Evolutionary conservation across 1,284 basidiomycete species (phyloP).

Genomic region (Ceratobasidium sp.): DNA sequence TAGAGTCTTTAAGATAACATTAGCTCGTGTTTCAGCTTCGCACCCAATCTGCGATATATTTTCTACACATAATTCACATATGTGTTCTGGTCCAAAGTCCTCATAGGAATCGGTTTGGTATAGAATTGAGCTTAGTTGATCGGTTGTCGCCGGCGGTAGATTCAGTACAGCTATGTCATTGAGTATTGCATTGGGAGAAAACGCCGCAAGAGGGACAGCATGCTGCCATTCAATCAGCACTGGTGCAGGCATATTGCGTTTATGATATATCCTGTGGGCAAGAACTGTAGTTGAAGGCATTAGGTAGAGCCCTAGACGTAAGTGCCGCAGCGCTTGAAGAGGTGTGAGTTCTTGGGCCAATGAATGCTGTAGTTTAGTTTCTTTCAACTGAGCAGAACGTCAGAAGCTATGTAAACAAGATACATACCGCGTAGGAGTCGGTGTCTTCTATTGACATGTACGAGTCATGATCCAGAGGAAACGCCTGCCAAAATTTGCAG

Average conservation of each 20-base stretch:
- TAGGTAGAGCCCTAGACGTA: constrained; percentile 22
- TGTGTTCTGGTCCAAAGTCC: constrained; percentile 6
- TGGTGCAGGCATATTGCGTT: constrained; percentile 5
- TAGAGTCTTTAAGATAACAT: neutral
- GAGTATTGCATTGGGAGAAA: neutral
- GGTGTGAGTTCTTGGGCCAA: constrained; percentile 23
- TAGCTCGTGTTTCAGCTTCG: constrained; percentile 20
- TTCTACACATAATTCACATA: constrained; percentile 15
- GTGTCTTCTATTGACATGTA: constrained; percentile 38
- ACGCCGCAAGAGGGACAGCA: neutral
- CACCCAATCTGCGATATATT: neutral
- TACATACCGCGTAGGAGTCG: constrained; percentile 29
- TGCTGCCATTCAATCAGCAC: constrained; percentile 27
- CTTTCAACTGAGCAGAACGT: neutral
- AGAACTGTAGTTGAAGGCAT: constrained; percentile 26
- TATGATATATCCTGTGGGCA: constrained; percentile 35
- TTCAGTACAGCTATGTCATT: neutral
- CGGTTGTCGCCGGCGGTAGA: neutral
- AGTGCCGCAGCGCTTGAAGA: neutral
- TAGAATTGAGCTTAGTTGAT: constrained; percentile 12
- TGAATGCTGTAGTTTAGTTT: constrained; percentile 5
- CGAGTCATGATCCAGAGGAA: constrained; percentile 42
- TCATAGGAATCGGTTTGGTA: constrained; percentile 7
- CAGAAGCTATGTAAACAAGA: neutral
- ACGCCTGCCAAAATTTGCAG: constrained; percentile 24